Base-by-base conservation (phyloP, 192 early-diverging fungal genomes). In the Dissophora ornata region DNA sequence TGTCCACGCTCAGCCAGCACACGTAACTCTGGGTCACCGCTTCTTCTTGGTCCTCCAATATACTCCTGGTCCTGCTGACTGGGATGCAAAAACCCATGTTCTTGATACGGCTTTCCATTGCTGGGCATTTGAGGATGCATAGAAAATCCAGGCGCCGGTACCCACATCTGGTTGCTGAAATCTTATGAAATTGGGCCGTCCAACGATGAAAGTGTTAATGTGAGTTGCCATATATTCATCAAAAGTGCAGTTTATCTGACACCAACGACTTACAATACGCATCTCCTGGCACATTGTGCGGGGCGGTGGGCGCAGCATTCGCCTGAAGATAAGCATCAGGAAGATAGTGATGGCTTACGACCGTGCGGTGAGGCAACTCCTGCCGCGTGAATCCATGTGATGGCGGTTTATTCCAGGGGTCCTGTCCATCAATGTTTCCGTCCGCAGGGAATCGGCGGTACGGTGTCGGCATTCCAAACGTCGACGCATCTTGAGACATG, bases 371-470 rank as follows among this genome's bases (percentile, higher is more conserved):
- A 3, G 36, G 1, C 1, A 41, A 40, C 5, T 19, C 57, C 7
- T 49, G 22, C 1, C 18, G 16, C 1, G 26, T 3, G 1, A 25
- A 54, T 32, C 13, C 30, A 21, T 55, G 53, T 12, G n/a, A 5
- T 7, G 18, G 42, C 9, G 21, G 3, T 2, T 1, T 2, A 22
- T 3, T 47, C 63, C 66, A 49, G 0, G 3, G 2, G 22, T 50
- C 34, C 1, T 48, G 48, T 2, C 1, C 12, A 10, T 22, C 33
- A 30, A 19, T 0, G 10, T 9, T 48, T 3, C 58, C 56, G 9
- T 67, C 54, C 22, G 25, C n/a, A 11, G 66, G 56, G n/a, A 68
- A 68, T 15, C 66, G 44, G 5, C 66, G 66, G 33, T 58, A 68
- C 1, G 63, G 63, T 49, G 42, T 24, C 1, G 44, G 11, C 41